Evolutionary conservation across 1,284 basidiomycete genomes (phyloP), one percentile per base, ranked within the genome.

Genomic region (Melampsora larici-populina): DNA sequence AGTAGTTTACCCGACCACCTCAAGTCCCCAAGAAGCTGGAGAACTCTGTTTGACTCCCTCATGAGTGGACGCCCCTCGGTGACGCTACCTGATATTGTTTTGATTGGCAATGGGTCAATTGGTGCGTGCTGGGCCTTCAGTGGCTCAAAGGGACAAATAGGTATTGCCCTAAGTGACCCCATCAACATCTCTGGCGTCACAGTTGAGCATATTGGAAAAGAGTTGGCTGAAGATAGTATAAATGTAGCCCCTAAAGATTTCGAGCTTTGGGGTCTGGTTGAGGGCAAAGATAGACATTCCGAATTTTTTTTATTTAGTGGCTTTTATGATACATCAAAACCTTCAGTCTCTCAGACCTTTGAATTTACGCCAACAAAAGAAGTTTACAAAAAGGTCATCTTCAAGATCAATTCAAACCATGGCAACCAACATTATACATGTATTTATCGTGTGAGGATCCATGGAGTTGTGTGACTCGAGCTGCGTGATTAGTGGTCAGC

Each of bases 371-470:
- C n/a, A n/a, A n/a, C n/a, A n/a, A n/a, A n/a, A n/a, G n/a, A n/a
- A n/a, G n/a, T 0, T 46, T 17, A 26, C 55, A 1, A 7, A 46
- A 9, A 29, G 36, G 67, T 69, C 17, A 26, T 69, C 67, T 17
- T 69, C 48, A 51, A 69, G 55, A 69, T 69, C 24, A 69, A 51
- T 51, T 69, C 67, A 26, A 69, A 69, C 24, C 67, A 69, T 24
- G 67, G 67, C 7, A 49, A 69, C 26, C 67, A 46, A 15, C 5
- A 51, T 69, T 21, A 51, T 13, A 69, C 21, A 24, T 69, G 67
- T 49, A 15, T 69, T 33, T 69, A 69, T 29, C 46, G 67, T 17
- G 67, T 69, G 31, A 46, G 36, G n/a, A 33, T 69, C 24, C 67
- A 69, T 33, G 43, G 67, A 13, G 13, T 43, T 43, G 13, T n/a